Conservation (phyloP, 2,329 filamentous ascomycete genomes). For the Neoarthrinium moseri region DNA sequence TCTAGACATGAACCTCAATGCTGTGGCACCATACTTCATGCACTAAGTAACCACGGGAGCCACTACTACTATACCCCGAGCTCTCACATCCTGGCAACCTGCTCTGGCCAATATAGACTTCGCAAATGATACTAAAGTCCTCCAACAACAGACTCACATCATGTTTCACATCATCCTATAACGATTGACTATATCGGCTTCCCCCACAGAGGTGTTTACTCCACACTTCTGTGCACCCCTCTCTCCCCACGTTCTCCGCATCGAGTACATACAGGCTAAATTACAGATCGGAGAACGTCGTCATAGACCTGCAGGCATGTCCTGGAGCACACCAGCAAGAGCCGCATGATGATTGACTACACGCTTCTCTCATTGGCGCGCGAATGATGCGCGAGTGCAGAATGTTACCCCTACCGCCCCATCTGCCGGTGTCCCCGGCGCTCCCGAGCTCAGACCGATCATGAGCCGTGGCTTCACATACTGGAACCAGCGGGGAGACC, state of each 20-base stretch:
- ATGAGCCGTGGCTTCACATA: too few relatives aligned
- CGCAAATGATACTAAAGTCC: too few relatives aligned
- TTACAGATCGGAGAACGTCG: not conserved
- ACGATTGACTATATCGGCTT: not conserved
- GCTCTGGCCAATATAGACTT: too few relatives aligned
- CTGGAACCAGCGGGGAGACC: not conserved
- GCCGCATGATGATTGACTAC: not conserved
- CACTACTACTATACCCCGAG: too few relatives aligned
- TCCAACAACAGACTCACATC: too few relatives aligned
- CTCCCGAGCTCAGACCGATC: not conserved
- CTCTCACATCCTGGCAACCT: too few relatives aligned
- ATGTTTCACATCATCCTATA: too few relatives aligned
- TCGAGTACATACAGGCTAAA: constrained; percentile 4
- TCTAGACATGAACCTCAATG: too few relatives aligned
- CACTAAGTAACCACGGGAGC: too few relatives aligned
- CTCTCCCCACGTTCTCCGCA: constrained; percentile 6
- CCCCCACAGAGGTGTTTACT: not conserved
- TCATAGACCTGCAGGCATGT: not conserved
- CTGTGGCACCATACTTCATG: too few relatives aligned
- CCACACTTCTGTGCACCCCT: not conserved
- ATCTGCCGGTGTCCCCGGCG: not conserved
- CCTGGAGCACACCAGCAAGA: not conserved
- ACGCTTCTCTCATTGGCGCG: not conserved
- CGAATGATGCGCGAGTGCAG: not conserved
- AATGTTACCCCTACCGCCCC: too few relatives aligned